A percentile compares a stretch with the other conserved stretches of the same genome.
These are phyloP conservation scores for Hypoxylon sp. DNA, from an alignment of 2,329 filamentous ascomycete species.

Conservation along the genomic window DNA sequence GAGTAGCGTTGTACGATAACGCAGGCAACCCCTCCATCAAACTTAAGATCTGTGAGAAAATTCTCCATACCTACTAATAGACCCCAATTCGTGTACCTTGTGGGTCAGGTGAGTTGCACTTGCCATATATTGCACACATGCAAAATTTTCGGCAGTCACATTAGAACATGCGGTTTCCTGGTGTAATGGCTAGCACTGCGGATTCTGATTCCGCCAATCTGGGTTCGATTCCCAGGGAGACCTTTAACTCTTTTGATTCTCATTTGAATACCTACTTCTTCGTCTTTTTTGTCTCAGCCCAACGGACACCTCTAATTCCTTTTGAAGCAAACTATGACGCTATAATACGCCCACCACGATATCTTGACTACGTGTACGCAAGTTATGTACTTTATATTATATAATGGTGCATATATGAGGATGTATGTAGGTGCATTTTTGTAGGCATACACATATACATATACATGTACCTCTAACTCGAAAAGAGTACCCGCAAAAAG, in stretches of 20 bases:
- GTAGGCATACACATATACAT: too few relatives aligned
- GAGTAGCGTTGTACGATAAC: slow-evolving; percentile 27
- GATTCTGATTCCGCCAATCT: slow-evolving; percentile 49
- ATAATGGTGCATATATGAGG: too few relatives aligned
- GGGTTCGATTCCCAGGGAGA: slow-evolving; percentile 49
- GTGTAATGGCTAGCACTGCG: slow-evolving; percentile 48
- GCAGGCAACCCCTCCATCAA: slow-evolving; percentile 38
- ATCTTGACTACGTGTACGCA: too few relatives aligned
- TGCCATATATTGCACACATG: neutral
- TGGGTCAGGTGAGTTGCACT: neutral
- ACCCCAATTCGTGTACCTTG: neutral
- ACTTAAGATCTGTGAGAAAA: slow-evolving; percentile 20
- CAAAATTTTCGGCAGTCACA: neutral
- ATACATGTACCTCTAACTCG: neutral
- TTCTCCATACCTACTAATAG: slow-evolving; percentile 21
- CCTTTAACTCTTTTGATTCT: slow-evolving; percentile 26
- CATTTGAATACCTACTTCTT: neutral
- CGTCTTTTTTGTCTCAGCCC: slow-evolving; percentile 6
- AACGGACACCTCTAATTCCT: neutral
- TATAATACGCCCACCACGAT: neutral
- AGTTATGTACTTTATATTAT: too few relatives aligned
- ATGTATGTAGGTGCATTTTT: too few relatives aligned
- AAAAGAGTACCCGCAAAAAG: neutral
- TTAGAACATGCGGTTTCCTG: slow-evolving; percentile 36
- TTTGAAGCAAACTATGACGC: neutral